Evolutionary conservation across 2,329 filamentous ascomycete species (phyloP), one percentile per base, ranked within the genome.

Genomic region (Aureobasidium musti): DNA sequence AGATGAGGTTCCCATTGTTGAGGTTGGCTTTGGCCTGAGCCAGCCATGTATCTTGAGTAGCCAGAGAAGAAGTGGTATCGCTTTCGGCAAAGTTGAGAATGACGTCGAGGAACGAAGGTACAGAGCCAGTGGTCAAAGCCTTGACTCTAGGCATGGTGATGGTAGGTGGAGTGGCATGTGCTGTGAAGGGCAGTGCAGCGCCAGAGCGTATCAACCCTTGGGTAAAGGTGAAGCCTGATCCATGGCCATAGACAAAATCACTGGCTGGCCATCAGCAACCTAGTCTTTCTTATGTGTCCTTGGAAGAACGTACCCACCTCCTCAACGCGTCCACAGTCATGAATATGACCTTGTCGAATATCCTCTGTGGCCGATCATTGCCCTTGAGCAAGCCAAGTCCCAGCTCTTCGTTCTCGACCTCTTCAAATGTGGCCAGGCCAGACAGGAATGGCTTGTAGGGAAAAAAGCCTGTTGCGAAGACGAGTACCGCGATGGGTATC

Each of bases 131-230:
- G 0, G 95, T 99, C 70, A 99, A 92, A 57, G 95, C 92, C 80
- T 99, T 99, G 73, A 99, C 88, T 69, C 94, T 89, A 49, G 95
- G 95, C 95, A 99, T 98, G 21, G 95, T 99, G 69, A 99, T 94
- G 8, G 95, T 99, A 1, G 95, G 95, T 61, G 96, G 92, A n/a
- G 91, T 90, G 21, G 95, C 95, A 83, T 97, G 90, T 39, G 94
- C 94, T 37, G 95, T 99, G 76, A 96, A 99, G 3, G 95, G 95
- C 43, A 98, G 82, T 7, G 95, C 96, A 67, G 85, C 84, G 67
- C 94, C 94, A 77, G 88, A 83, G 73, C 89, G 87, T 75, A 98
- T 96, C 70, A 98, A 83, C 72, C 92, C 88, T 81, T 98, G 95
- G 3, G 93, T 96, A 74, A 91, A 97, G 67, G 84, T 74, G 78